Evolutionary conservation across 257 asterid species (phyloP).

Genomic region (Lavandula angustifolia): DNA sequence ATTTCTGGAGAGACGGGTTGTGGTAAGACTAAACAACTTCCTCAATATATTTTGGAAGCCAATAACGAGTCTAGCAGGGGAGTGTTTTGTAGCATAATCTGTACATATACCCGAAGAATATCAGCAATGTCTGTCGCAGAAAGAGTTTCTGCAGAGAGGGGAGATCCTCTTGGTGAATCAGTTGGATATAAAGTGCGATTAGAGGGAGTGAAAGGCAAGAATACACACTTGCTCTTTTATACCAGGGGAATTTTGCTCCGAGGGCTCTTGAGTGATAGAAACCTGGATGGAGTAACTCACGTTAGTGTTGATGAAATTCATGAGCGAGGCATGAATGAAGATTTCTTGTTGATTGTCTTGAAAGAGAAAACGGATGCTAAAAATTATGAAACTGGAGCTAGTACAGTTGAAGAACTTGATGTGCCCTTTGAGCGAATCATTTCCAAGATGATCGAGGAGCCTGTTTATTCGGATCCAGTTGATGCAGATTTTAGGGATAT

Average conservation of each 20-base stretch:
- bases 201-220: constrained; percentile 93
- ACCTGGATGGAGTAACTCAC: constrained; percentile 80
- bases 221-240: constrained; percentile 89
- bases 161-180: too few relatives aligned
- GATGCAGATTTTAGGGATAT: too few relatives aligned
- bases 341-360: constrained; percentile 28
- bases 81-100: constrained; percentile 81
- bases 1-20: constrained; percentile 96
- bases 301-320: constrained; percentile 93
- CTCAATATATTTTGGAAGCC: constrained; percentile 86
- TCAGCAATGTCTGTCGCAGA: constrained; percentile 91
- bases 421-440: constrained; percentile 32
- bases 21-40: constrained; percentile 92
- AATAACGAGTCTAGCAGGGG: constrained; percentile 76
- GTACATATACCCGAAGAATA: constrained; percentile 94
- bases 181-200: constrained; percentile 96
- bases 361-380: constrained; percentile 16
- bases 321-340: constrained; percentile 99
- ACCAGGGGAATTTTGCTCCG: constrained; percentile 86
- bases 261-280: constrained; percentile 83
- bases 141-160: constrained; percentile 96
- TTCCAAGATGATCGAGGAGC: constrained; percentile 25
- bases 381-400: constrained; percentile 38
- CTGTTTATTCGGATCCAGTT: constrained; percentile 29
- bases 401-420: constrained; percentile 31